Evolutionary conservation across 78 protist genomes (phyloP), one percentile per base, ranked within the genome.

Genomic region (Chrysochromulina parva): DNA sequence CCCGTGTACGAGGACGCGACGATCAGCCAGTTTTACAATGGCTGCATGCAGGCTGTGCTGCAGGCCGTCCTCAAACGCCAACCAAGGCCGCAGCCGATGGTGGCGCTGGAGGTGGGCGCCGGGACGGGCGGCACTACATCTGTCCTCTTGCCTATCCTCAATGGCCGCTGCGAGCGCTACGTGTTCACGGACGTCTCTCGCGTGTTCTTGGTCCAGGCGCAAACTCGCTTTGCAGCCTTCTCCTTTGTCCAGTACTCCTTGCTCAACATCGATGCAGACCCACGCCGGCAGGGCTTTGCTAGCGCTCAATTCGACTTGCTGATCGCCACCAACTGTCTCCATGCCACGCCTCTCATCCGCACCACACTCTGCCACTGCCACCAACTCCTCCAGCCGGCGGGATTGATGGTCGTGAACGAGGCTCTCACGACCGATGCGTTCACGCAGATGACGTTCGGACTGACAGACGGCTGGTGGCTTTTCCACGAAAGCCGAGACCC

Each of bases 91-190:
- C 38, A 38, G 38, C 38, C 38, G 38, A 38, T 38, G 38, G 38
- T 38, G 38, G 38, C 38, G 38, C 78, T 69, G n/a, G 78, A 69
- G 78, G 78, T 69, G 78, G 78, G 78, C 48, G 78, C 78, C 48
- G 78, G 78, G 3, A 69, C 78, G 13, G 78, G 78, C 78, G 78
- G 26, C 52, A 69, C 78, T 3, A 4, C 78, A 13, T 5, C 78
- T 3, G 13, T 2, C 13, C 13, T 69, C 26, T 50, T 69, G 52
- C 78, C 78, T 10, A 17, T 69, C 48, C 78, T 69, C 48, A 50
- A 5, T 11, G n/a, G n/a, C n/a, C 10, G 13, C 24, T 69, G 78
- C 78, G 78, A 24, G 48, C 38, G 78, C 13, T 69, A 69, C 78
- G 7, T 28, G 50, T 69, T 69, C 16, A 69, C 78, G 13, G 78